Base-by-base conservation (phyloP, 768 basidiomycete genomes). In the Fomitopsis serialis region DNA sequence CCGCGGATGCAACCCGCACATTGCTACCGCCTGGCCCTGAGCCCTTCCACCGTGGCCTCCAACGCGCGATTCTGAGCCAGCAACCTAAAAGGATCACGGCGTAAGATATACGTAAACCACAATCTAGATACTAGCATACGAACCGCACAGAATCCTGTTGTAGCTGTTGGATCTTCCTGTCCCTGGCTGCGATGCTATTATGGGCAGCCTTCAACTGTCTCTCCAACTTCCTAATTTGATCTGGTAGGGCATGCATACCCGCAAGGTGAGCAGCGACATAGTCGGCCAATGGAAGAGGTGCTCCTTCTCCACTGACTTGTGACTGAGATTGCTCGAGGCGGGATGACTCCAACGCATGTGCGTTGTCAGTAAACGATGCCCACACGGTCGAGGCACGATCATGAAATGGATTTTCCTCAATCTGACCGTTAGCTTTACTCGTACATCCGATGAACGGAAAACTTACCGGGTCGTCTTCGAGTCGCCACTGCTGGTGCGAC, bases 141-240 rank as follows among this genome's bases (percentile, higher is more conserved):
- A 45, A 62, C 63, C 37, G 42, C 25, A 49, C 50, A 11, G 52
- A 50, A 32, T 60, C 52, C 27, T 44, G 42, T 52, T 59, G 53
- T 23, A 60, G 51, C 37, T 58, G 47, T 12, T 27, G 36, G 34
- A 63, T 62, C 32, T 48, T 55, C 35, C 47, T 55, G 8, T 44
- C 45, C 51, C 58, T 62, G 43, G 44, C 24, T n/a, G 54, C 57
- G 40, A 56, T 70, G 23, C 70, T 67, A 42, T 70, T 67, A 42
- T 68, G 68, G 45, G 71, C 63, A 21, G 75, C 72, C 9, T 58
- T 58, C 10, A 65, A 55, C 51, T 70, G 71, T 35, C 72, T 66
- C 54, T 79, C 75, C 35, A 78, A 66, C 49, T 66, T 69, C 32
- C 54, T 54, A 40, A 78, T 63, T 46, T 73, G 70, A 9, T 63